Base-by-base conservation (phyloP, 345 rosid genomes). In the Balakata baccata region DNA sequence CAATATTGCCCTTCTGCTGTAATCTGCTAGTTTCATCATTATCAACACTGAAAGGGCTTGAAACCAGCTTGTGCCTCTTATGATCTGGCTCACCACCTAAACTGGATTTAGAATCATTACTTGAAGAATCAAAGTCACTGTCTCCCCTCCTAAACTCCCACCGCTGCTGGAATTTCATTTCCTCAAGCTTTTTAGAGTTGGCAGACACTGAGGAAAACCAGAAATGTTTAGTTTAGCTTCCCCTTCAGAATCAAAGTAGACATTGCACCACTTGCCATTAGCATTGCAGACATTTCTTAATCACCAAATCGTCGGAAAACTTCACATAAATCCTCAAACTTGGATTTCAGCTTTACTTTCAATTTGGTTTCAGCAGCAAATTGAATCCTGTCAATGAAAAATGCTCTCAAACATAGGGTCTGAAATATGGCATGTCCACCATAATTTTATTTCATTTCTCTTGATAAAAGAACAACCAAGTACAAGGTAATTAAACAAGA, bases 111-210 rank as follows among this genome's bases (percentile, higher is more conserved):
- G 81, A 77, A 39, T 81, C 82, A 39, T 87, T 73, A 69, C 83
- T 84, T 6, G 89, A 84, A 29, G 87, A 82, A 78, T 84, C 87
- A 22, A 72, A 60, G 54, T 79, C 81, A 57, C 73, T 49, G 3
- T 81, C 84, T 57, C 64, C 78, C 59, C 85, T 80, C 77, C 87
- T 77, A 69, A 84, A 84, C 60, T 79, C 87, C 92, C 88, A 88
- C 16, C 34, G 34, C 34, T 29, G 34, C 34, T 72, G 82, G 74
- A 82, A 81, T 58, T 69, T 71, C 68, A 77, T 57, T 52, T 87
- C 87, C 66, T 77, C 79, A 56, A 71, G 78, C 83, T 72, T 77
- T 69, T 3, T 71, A 17, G 64, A 62, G 68, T 22, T 66, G 54
- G 64, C 61, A 16, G 70, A 14, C 81, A 76, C 60, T 65, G 17